phyloP scores from a whole-genome alignment of 768 basidiomycete species.

The Rhizopogon vesiculosus region DNA sequence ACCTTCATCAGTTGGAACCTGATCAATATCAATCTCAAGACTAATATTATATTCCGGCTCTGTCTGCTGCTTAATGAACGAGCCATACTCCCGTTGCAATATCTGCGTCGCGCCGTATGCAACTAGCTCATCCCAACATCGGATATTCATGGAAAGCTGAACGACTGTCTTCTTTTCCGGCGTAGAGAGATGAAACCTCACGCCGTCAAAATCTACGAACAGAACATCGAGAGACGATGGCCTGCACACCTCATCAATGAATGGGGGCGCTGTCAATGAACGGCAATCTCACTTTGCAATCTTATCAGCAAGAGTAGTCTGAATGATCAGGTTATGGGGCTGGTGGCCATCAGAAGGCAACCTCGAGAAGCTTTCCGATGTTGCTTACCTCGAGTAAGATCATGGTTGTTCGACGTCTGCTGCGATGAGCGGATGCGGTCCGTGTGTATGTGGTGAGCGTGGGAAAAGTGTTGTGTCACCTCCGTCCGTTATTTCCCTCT shows the following conservation, averaged over 20 bases:
- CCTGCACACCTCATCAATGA: slow-evolving; percentile 38
- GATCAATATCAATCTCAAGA: slow-evolving; percentile 82
- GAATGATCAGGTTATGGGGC: slow-evolving; percentile 92
- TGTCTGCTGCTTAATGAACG: slow-evolving; percentile 56
- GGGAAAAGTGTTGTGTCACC: slow-evolving; percentile 17
- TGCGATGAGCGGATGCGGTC: neutral
- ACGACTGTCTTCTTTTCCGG: slow-evolving; percentile 79
- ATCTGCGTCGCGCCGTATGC: slow-evolving; percentile 81
- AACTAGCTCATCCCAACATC: slow-evolving; percentile 94
- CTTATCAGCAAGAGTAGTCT: slow-evolving; percentile 85
- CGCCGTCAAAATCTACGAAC: slow-evolving; percentile 97
- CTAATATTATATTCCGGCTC: slow-evolving; percentile 91
- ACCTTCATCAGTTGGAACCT: slow-evolving; percentile 81
- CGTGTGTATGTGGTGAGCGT: slow-evolving; percentile 13
- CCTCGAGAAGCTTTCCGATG: neutral
- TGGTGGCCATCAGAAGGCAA: slow-evolving; percentile 24
- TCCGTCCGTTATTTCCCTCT: slow-evolving; percentile 10
- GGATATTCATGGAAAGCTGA: slow-evolving; percentile 92
- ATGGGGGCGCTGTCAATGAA: slow-evolving; percentile 2
- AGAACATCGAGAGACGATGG: slow-evolving; percentile 89
- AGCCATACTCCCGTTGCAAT: slow-evolving; percentile 78
- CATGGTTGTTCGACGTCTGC: slow-evolving; percentile 37
- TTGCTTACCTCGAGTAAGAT: slow-evolving; percentile 75
- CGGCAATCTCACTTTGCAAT: slow-evolving; percentile 62
- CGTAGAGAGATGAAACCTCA: slow-evolving; percentile 90